phyloP scores from a whole-genome alignment of 2,329 filamentous ascomycete genomes.

The Phaeosphaeria sp. region DNA sequence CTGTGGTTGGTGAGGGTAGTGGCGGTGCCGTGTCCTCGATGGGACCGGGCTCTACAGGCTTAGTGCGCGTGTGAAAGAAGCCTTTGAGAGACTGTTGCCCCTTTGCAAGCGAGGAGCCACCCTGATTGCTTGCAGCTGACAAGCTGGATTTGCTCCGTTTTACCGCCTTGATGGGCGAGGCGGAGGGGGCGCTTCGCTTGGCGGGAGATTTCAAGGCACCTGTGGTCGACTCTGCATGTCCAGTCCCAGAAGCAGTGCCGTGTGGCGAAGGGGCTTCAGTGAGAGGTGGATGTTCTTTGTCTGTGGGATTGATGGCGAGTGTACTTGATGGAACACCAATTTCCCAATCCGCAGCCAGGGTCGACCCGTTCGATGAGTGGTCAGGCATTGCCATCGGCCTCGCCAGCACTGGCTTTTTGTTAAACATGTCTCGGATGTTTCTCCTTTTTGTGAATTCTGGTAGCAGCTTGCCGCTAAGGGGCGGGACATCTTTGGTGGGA shows the following conservation, averaged over 20 bases:
- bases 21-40: conserved; percentile 7
- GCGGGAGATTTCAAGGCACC: conserved; percentile 34
- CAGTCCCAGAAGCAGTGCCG: conserved; percentile 7
- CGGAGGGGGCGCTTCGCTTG: conserved; percentile 37
- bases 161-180: conserved; percentile 24
- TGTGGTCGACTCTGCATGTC: conserved; percentile 2
- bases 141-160: conserved; percentile 61
- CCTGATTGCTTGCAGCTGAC: conserved; percentile 19
- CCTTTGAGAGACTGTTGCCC: conserved; percentile 72
- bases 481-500: conserved; percentile 66
- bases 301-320: conserved; percentile 4
- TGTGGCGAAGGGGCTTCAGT: conserved; percentile 7
- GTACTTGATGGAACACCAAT: background rate
- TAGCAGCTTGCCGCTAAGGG: conserved; percentile 81
- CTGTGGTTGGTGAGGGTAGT: background rate
- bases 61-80: conserved; percentile 67
- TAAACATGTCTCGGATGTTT: conserved; percentile 94
- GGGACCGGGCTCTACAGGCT: conserved; percentile 12
- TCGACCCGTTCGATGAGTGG: conserved; percentile 1
- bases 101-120: conserved; percentile 41
- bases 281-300: conserved; percentile 14
- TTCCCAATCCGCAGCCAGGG: conserved; percentile 3
- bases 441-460: conserved; percentile 85
- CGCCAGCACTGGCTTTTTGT: conserved; percentile 36
- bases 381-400: conserved; percentile 4